Conservation (phyloP, 2,329 filamentous ascomycete species). For the Zymoseptoria tritici region DNA sequence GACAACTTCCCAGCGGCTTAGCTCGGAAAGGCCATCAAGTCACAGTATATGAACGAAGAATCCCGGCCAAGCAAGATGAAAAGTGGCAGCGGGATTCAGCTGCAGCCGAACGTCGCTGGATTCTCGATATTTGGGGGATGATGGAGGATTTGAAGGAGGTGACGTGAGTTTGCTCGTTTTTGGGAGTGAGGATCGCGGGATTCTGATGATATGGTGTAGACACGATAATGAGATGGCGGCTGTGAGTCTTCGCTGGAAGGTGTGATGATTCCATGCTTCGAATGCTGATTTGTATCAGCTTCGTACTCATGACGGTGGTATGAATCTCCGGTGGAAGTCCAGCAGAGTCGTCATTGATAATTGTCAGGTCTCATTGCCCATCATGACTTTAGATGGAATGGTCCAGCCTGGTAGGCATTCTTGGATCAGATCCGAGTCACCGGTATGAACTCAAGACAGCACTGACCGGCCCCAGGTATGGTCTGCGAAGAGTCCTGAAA, state of each 20-base stretch:
- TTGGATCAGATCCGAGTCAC: neutral
- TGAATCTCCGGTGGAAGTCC: neutral
- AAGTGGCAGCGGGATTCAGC: constrained; percentile 4
- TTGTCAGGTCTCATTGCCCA: constrained; percentile 1
- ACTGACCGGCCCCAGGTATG: neutral
- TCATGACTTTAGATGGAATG: constrained; percentile 1
- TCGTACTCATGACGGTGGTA: neutral
- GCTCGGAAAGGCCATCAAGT: constrained; percentile 5
- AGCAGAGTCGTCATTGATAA: neutral
- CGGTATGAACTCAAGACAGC: neutral
- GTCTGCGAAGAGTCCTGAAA: neutral
- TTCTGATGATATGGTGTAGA: neutral
- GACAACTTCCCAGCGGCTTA: neutral
- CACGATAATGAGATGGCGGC: constrained; percentile 1
- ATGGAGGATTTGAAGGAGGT: neutral
- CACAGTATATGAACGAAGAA: constrained; percentile 4
- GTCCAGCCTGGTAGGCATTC: neutral
- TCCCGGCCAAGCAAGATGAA: neutral
- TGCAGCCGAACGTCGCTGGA: constrained; percentile 7
- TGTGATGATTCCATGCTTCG: neutral
- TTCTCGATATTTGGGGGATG: constrained; percentile 4
- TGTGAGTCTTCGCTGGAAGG: neutral
- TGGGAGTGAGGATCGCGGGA: no score
- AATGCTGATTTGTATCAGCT: neutral
- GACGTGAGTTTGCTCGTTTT: neutral